Evolutionary conservation across 225 moss, liverwort and hornwort genomes (phyloP).

Genomic region (Pseudisothecium myosuroides): DNA sequence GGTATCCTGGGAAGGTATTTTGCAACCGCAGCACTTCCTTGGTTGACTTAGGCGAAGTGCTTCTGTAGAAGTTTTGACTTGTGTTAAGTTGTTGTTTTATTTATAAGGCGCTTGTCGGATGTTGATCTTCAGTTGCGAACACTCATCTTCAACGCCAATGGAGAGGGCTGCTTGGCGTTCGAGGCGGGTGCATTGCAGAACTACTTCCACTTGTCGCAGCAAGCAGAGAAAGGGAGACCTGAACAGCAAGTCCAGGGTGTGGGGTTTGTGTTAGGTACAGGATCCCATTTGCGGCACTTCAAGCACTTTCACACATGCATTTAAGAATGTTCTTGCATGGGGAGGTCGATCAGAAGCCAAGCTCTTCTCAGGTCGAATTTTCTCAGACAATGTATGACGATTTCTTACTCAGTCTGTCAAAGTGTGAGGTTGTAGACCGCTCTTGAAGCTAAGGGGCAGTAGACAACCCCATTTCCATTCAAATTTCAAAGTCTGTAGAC

Average conservation of each 20-base stretch:
- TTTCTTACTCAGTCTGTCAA: background rate
- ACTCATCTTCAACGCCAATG: background rate
- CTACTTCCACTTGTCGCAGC: too few species aligned
- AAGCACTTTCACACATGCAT: background rate
- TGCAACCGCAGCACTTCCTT: too few species aligned
- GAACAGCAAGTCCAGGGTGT: background rate
- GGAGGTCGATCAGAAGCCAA: background rate
- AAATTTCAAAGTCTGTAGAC: background rate
- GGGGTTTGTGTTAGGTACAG: background rate
- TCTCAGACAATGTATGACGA: background rate
- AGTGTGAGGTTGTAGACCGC: background rate
- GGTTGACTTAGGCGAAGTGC: background rate
- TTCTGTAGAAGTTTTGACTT: background rate
- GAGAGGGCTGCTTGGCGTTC: background rate
- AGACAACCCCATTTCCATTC: background rate
- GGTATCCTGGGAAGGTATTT: background rate
- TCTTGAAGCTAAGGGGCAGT: background rate
- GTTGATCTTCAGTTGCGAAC: background rate
- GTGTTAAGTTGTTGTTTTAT: too few species aligned
- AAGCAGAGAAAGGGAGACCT: background rate
- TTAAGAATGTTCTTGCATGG: background rate
- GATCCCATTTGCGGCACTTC: too few species aligned
- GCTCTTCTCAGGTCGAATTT: background rate
- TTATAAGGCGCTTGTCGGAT: background rate
- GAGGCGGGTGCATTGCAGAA: background rate